These are phyloP conservation scores for Actinidia polygama DNA, from an alignment of 179 eudicot genomes.

Conservation along the genomic window DNA sequence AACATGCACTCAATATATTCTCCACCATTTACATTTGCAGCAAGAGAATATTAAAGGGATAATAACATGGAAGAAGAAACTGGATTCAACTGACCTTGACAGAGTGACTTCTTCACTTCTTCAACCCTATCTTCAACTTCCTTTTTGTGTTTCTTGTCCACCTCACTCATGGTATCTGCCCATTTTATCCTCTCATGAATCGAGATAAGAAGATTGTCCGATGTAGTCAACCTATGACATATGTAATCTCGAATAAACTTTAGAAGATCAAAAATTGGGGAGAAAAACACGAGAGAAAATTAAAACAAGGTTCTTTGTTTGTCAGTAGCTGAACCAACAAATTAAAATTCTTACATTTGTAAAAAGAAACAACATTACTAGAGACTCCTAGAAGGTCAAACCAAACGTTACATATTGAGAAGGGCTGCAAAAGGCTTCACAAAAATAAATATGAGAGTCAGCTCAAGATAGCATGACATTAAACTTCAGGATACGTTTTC, in stretches of 20 bases:
- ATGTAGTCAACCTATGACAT: constrained; percentile 67
- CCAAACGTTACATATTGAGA: constrained; percentile 1
- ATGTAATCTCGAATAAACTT: neutral
- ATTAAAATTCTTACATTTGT: neutral
- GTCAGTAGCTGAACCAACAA: neutral
- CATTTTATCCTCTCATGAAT: constrained; percentile 98
- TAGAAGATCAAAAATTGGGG: neutral
- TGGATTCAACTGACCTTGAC: constrained; percentile 71
- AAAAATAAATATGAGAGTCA: neutral
- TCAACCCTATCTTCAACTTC: constrained; percentile 82
- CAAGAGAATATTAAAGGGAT: neutral
- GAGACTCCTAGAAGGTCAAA: neutral
- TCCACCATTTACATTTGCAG: too few species aligned
- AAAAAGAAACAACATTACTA: neutral
- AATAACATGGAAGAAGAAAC: constrained; percentile 19
- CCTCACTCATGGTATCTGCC: constrained; percentile 92
- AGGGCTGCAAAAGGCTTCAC: neutral
- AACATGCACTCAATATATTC: neutral
- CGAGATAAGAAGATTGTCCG: constrained; percentile 76
- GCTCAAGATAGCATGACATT: neutral
- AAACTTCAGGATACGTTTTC: neutral
- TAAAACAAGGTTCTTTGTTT: neutral
- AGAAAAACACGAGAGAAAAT: neutral
- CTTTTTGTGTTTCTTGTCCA: constrained; percentile 82
- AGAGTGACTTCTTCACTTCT: constrained; percentile 70